Base-by-base conservation (phyloP, 805 yeast genomes). In the Candida andamanensis region DNA sequence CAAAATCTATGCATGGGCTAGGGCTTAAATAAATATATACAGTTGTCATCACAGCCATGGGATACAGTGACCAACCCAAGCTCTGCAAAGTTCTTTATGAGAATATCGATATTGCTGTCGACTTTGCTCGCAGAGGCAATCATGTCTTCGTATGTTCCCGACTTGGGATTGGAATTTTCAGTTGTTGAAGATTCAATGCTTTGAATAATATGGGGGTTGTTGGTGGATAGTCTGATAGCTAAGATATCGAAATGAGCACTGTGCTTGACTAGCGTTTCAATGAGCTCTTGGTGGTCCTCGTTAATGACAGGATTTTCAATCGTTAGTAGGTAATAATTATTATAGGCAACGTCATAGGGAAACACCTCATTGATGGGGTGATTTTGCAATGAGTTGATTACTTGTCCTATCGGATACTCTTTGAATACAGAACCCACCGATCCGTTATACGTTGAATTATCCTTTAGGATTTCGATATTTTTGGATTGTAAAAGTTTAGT, bases 331-430 rank as follows among this genome's bases (percentile, higher is more conserved):
- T 41, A 41, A 26, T 46, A 52, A 17, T 42, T 50, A 22, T 47
- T 46, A 39, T 47, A 63, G 13, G 35, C 27, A 2, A 63, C 22
- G 30, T 63, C 67, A 32, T 40, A 59, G 8, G 67, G 67, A 13
- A 57, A 44, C 0, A 44, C 30, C 3, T 42, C 43, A 4, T 32
- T 17, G 4, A 49, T 27, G 4, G 30, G 30, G n/a, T n/a, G n/a
- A n/a, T n/a, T n/a, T n/a, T n/a, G n/a, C 7, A 17, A 23, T 5
- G 17, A 30, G 12, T 15, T 21, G 6, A 33, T 10, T 7, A 33
- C 19, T 5, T 24, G 14, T 3, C 24, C 13, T 15, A 33, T 15
- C 3, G 37, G 30, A 24, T 30, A 31, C 6, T 26, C 14, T 17
- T 28, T 22, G 10, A 32, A 15, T 6, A 32, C 15, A n/a, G 28